These are phyloP conservation scores for Thyridium curvatum DNA, from an alignment of 2,329 filamentous ascomycete species.

Conservation along the genomic window DNA sequence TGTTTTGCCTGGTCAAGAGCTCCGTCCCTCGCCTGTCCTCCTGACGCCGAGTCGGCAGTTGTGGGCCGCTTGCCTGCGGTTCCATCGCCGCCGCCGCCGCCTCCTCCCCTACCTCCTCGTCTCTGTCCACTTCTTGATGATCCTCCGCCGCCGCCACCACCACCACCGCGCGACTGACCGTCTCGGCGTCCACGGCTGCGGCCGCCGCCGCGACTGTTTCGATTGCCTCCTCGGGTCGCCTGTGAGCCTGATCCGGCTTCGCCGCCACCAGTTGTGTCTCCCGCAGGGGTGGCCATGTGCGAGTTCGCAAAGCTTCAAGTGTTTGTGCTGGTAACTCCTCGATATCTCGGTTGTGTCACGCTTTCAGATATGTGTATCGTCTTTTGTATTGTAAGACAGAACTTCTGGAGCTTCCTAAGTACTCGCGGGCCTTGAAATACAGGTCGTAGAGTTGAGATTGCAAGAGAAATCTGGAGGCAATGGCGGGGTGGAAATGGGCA, in stretches of 20 bases:
- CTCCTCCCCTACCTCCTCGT: slow-evolving; percentile 8
- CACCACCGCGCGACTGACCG: slow-evolving; percentile 20
- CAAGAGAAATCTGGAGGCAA: no score
- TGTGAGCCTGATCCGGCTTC: slow-evolving; percentile 5
- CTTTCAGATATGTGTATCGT: no score
- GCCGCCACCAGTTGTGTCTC: slow-evolving; percentile 1
- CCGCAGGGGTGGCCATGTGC: slow-evolving; percentile 6
- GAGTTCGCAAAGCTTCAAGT: not conserved
- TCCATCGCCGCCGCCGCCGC: slow-evolving; percentile 9
- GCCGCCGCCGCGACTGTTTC: slow-evolving; percentile 30
- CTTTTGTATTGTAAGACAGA: no score
- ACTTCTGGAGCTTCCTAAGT: no score
- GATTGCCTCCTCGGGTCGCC: slow-evolving; percentile 19
- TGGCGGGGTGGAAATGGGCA: no score
- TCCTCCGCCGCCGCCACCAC: slow-evolving; percentile 27
- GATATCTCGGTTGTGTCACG: not conserved
- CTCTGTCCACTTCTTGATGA: slow-evolving; percentile 23
- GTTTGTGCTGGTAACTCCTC: no score
- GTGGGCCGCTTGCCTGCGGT: slow-evolving; percentile 2
- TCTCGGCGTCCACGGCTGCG: slow-evolving; percentile 25
- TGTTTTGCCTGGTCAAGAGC: no score
- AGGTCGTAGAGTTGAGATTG: no score
- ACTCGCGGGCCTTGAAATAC: no score
- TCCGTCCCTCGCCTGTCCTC: no score
- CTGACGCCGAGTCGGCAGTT: slow-evolving; percentile 2